A percentile compares a stretch with the other conserved stretches of the same genome.
Conservation (phyloP, 129 eudicot species). For the Lactuca saligna region DNA sequence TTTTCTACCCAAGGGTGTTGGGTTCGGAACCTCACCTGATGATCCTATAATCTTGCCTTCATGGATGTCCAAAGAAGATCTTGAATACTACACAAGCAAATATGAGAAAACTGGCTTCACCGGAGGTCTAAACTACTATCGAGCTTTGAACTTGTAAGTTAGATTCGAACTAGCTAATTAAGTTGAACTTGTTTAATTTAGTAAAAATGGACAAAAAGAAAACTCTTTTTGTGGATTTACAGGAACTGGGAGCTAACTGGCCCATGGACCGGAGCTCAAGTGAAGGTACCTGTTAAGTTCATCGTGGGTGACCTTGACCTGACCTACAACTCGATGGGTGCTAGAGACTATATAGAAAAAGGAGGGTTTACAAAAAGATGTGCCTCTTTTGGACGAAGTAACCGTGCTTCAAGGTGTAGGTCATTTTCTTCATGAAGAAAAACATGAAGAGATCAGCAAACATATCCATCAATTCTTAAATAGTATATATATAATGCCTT, state of each 20-base stretch:
- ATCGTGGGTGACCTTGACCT: constrained; percentile 62
- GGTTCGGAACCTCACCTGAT: constrained; percentile 32
- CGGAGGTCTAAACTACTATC: constrained; percentile 75
- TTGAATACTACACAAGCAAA: constrained; percentile 52
- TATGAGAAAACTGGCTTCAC: constrained; percentile 63
- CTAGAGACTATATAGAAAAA: constrained; percentile 50
- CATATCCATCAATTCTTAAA: constrained; percentile 53
- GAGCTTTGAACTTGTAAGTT: constrained; percentile 61
- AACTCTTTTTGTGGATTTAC: not conserved
- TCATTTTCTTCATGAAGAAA: constrained; percentile 72
- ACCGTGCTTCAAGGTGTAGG: constrained; percentile 56
- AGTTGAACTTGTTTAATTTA: not conserved
- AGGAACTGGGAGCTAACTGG: constrained; percentile 70
- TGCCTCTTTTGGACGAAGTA: constrained; percentile 64
- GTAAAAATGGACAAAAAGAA: not conserved
- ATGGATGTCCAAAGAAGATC: constrained; percentile 66
- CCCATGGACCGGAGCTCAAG: constrained; percentile 60
- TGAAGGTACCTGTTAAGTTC: constrained; percentile 63
- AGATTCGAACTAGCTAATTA: not conserved
- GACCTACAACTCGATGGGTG: constrained; percentile 49
- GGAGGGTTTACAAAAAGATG: constrained; percentile 73
- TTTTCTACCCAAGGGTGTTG: constrained; percentile 54
- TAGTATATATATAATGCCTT: constrained; percentile 2
- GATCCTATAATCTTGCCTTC: constrained; percentile 45
- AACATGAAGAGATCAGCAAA: constrained; percentile 55